Evolutionary conservation across 2,329 filamentous ascomycete genomes (phyloP).

Genomic region (Trichoderma sp.): DNA sequence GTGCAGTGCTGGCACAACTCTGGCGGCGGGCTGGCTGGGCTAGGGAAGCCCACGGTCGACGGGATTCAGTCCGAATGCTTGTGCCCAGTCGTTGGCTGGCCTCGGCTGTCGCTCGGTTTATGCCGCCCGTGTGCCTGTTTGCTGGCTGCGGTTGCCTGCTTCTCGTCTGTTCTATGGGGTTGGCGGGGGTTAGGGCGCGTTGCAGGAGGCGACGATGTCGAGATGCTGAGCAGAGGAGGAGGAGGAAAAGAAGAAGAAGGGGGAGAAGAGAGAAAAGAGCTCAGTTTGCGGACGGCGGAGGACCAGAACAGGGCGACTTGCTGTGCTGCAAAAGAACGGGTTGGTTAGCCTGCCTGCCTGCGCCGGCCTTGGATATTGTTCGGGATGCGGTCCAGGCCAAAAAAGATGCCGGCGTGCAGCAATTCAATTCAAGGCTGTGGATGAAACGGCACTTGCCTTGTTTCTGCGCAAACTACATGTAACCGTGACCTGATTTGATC

Average conservation of each 20-base stretch:
- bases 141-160: constrained; percentile 8
- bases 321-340: neutral
- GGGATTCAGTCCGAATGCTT: neutral
- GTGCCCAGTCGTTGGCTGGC: neutral
- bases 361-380: neutral
- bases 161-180: neutral
- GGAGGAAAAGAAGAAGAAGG: neutral
- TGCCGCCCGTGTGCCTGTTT: constrained; percentile 9
- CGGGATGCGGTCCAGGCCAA: neutral
- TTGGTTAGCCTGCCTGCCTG: too few relatives aligned
- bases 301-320: neutral
- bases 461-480: constrained; percentile 8
- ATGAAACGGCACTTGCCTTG: constrained; percentile 25
- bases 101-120: constrained; percentile 26
- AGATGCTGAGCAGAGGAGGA: neutral
- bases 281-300: neutral
- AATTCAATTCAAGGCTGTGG: constrained; percentile 2
- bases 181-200: constrained; percentile 1
- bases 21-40: constrained; percentile 11
- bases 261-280: neutral
- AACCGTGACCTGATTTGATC: too few relatives aligned
- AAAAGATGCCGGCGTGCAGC: neutral
- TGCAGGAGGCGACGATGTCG: neutral
- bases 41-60: constrained; percentile 4
- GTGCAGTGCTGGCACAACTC: constrained; percentile 17